These are phyloP conservation scores for Epichloe sp. DNA, from an alignment of 2,329 filamentous ascomycete genomes.

Conservation along the genomic window DNA sequence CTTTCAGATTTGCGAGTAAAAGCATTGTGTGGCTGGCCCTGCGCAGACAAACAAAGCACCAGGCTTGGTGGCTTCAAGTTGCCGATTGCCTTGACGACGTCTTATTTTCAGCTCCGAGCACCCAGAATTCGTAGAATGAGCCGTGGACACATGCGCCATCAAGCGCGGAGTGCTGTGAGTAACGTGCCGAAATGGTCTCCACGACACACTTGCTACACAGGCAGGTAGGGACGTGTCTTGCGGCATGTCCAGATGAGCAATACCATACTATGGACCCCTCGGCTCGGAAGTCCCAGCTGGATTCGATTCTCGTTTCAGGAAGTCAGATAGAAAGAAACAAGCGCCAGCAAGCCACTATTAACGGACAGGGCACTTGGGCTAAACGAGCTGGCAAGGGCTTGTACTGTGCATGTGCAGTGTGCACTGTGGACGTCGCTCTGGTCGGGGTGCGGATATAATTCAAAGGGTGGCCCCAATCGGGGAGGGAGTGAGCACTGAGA, in stretches of 20 bases:
- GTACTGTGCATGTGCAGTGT: no score
- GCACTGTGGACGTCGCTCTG: background rate
- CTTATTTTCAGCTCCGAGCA: no score
- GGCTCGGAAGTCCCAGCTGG: constrained; percentile 6
- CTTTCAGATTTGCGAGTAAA: background rate
- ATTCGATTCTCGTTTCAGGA: constrained; percentile 12
- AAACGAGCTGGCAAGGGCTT: background rate
- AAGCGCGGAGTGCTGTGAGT: background rate
- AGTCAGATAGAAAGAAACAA: constrained; percentile 20
- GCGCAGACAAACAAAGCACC: background rate
- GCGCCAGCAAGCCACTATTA: constrained; percentile 10
- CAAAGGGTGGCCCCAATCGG: background rate
- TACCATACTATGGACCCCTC: background rate
- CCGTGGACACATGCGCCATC: no score
- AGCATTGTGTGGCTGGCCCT: background rate
- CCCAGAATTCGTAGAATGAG: no score
- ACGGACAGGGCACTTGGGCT: background rate
- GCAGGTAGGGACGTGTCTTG: background rate
- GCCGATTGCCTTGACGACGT: background rate
- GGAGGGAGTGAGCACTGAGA: background rate
- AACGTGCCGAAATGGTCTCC: background rate
- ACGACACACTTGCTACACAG: background rate
- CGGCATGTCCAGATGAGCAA: background rate
- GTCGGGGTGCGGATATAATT: background rate
- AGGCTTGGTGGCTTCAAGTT: background rate